Percentiles rank a stretch among this genome's conserved stretches.
phyloP scores from a whole-genome alignment of 305 asterid genomes.

The Fraxinus nigra region DNA sequence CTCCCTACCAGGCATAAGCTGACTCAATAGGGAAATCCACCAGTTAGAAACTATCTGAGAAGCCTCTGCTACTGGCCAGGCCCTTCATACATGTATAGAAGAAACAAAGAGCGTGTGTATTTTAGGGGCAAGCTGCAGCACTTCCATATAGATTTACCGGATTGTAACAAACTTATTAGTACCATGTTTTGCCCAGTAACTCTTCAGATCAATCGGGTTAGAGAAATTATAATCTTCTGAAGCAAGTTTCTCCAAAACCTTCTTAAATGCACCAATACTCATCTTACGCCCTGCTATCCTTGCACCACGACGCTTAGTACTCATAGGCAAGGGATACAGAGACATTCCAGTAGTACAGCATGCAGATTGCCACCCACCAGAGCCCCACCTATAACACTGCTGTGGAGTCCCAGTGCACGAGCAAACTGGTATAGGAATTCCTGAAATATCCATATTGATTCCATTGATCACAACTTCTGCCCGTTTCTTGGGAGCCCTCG shows the following conservation, averaged over 20 bases:
- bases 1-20: slow-evolving; percentile 32
- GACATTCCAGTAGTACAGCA: slow-evolving; percentile 85
- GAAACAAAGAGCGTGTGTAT: slow-evolving; percentile 34
- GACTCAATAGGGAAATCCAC: slow-evolving; percentile 34
- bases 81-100: slow-evolving; percentile 55
- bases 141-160: slow-evolving; percentile 43
- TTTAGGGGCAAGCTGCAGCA: slow-evolving; percentile 29
- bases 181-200: slow-evolving; percentile 94
- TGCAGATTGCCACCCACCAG: slow-evolving; percentile 97
- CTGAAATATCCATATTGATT: slow-evolving; percentile 66
- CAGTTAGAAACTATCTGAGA: slow-evolving; percentile 48
- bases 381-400: slow-evolving; percentile 93
- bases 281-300: slow-evolving; percentile 93
- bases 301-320: slow-evolving; percentile 79
- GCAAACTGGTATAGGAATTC: slow-evolving; percentile 76
- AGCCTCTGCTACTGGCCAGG: slow-evolving; percentile 42
- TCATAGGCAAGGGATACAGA: slow-evolving; percentile 76
- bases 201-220: slow-evolving; percentile 72
- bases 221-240: slow-evolving; percentile 72
- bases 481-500: slow-evolving; percentile 71
- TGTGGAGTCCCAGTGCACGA: slow-evolving; percentile 86
- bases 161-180: slow-evolving; percentile 92
- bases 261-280: slow-evolving; percentile 91
- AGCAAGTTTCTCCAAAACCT: slow-evolving; percentile 78
- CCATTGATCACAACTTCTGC: slow-evolving; percentile 79